Evolutionary conservation across 352 stramenopile genomes (phyloP), one percentile per base, ranked within the genome.

Genomic region (Phytophthora nicotianae): DNA sequence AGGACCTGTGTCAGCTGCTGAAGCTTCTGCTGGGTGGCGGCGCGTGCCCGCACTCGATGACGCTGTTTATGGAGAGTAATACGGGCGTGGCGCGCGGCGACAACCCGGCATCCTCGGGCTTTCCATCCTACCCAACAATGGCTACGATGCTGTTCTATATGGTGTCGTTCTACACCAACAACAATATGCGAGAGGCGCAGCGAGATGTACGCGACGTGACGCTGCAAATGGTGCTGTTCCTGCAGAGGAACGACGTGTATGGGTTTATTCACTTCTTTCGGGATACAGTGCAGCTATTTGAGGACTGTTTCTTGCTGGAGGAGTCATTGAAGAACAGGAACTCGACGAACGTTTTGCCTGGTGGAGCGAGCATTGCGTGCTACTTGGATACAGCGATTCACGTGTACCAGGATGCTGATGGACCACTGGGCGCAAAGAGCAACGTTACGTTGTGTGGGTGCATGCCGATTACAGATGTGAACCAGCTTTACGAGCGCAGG

Each of bases 131-230:
- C 46, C 64, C 75, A 10, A 81, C 72, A 2, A 69, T 87, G 32
- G 78, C 70, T 17, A 89, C 72, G 6, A 88, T 91, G 71, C 59
- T 90, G 21, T 85, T 91, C 35, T 89, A 90, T 43, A 85, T 91
- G 77, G 50, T 91, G 7, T 84, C 77, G 11, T 91, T 91, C 38
- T 89, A 81, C 49, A 81, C 72, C 2, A 88, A 81, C 23, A 48
- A 68, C 16, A 58, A 32, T 23, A 62, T 89, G 4, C 51, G 42
- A 13, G 52, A 72, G 7, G 68, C 77, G 1, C 81, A 89, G 33
- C 32, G 53, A 47, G 79, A 75, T 33, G 77, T 91, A 0, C 33
- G 83, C 29, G 51, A 64, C 17, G 79, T 87, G 27, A 74, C 72
- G 45, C 58, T 88, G 17, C 68, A 81, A 42, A 82, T 90, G 76